These are phyloP conservation scores for Talaromyces atroroseus DNA, from an alignment of 2,329 filamentous ascomycete species.

Conservation along the genomic window DNA sequence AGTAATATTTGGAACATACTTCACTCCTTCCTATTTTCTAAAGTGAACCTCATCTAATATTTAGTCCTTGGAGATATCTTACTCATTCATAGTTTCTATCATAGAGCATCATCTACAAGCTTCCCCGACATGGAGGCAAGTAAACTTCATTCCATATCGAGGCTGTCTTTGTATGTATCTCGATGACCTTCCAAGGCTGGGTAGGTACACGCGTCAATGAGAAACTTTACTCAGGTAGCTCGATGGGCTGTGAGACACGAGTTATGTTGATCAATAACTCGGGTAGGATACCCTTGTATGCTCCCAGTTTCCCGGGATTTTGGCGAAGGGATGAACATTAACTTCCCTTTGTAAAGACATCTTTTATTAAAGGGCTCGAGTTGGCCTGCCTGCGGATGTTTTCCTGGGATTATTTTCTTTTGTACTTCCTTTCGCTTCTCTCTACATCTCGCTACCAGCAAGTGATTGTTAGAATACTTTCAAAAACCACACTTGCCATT, in stretches of 20 bases:
- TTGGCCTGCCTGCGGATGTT: background rate
- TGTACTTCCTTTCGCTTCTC: background rate
- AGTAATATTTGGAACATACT: too few species aligned
- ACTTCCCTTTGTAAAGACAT: background rate
- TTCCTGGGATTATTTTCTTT: background rate
- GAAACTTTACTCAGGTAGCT: background rate
- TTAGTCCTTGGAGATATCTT: too few species aligned
- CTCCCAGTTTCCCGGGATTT: background rate
- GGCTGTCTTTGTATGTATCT: background rate
- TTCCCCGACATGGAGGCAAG: background rate
- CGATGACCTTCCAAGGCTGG: background rate
- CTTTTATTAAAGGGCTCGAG: background rate
- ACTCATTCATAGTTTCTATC: too few species aligned
- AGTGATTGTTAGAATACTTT: background rate
- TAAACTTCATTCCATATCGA: slow-evolving; percentile 3
- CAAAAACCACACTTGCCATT: slow-evolving; percentile 1
- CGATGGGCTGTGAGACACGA: background rate
- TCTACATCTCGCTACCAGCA: background rate
- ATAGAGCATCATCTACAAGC: too few species aligned
- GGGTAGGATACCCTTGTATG: background rate
- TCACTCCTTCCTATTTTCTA: too few species aligned
- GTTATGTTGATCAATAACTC: slow-evolving; percentile 10
- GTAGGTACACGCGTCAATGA: background rate
- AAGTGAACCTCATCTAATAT: too few species aligned
- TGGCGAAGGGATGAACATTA: background rate